A percentile compares a stretch with the other conserved stretches of the same genome.
Evolutionary conservation across 768 basidiomycete genomes (phyloP).

Genomic region (Mrakia blollopis): DNA sequence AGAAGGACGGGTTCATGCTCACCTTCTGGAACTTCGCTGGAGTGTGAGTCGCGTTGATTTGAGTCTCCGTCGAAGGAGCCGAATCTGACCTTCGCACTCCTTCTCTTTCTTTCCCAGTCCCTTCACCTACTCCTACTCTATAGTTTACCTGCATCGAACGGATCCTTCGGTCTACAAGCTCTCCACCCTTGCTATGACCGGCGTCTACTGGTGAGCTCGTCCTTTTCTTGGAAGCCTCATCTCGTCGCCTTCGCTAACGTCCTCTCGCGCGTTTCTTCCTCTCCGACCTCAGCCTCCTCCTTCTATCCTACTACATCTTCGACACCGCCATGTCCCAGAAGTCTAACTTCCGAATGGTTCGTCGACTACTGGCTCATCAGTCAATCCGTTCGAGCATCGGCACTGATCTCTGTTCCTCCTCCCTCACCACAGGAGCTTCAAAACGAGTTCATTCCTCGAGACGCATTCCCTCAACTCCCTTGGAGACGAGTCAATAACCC

Average conservation of each 20-base stretch:
- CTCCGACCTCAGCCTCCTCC: conserved; percentile 7
- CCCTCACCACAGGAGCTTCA: conserved; percentile 58
- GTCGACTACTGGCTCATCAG: too few species aligned
- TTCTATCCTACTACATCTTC: conserved; percentile 54
- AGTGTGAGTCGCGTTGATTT: conserved; percentile 45
- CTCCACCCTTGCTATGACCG: conserved; percentile 66
- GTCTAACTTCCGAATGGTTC: conserved; percentile 73
- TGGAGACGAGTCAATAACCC: conserved; percentile 78
- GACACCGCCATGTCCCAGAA: conserved; percentile 71
- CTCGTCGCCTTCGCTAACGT: conserved; percentile 40
- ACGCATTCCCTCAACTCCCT: conserved; percentile 90
- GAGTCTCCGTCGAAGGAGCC: not conserved
- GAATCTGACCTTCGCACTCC: not conserved
- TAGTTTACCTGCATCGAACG: conserved; percentile 95
- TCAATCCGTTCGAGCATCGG: too few species aligned
- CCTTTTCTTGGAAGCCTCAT: conserved; percentile 50
- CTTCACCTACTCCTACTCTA: conserved; percentile 88
- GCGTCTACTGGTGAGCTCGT: conserved; percentile 71
- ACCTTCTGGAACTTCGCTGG: conserved; percentile 98
- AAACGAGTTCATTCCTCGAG: conserved; percentile 75
- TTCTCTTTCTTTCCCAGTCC: conserved; percentile 37
- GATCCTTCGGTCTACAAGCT: conserved; percentile 82
- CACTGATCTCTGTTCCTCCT: too few species aligned
- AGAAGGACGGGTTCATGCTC: conserved; percentile 92
- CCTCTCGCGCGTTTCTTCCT: not conserved